Base-by-base conservation (phyloP, 441 rosid genomes). In the Oxalis stricta region DNA sequence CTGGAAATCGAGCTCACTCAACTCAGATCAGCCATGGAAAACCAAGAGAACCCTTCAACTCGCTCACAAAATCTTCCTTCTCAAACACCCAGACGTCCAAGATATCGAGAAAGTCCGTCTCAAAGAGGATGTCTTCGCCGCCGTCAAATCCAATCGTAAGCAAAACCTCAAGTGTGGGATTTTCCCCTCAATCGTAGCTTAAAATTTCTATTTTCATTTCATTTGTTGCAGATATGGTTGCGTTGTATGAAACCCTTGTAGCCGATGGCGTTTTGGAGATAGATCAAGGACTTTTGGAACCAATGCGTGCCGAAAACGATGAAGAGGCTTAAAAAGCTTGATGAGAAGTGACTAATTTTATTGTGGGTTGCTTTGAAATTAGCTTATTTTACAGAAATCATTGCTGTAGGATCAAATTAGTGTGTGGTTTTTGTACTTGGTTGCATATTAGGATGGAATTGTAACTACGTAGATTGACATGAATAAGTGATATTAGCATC, bases 61-160 rank as follows among this genome's bases (percentile, higher is more conserved):
- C 13, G 94, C 84, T 0, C 45, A 82, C 79, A 82, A 82, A 66
- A 80, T 70, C 42, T 92, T 84, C 64, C 97, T 77, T 40, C 69
- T 92, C 29, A 76, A 68, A 3, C 92, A 82, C 40, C 77, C 71
- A 6, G 92, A 82, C 47, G 94, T 87, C 0, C 79, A 65, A 39
- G 95, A 86, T 72, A 92, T 87, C 47, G 96, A 87, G 68, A 92
- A 69, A 69, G 86, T 87, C 57, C 83, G 72, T 32, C 88, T 87
- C 71, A 75, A 76, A 66, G 78, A 79, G 33, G 99, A 92, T 64
- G 95, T 87, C 52, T 53, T 92, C 38, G 63, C 77, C n/a, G 56
- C 80, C 53, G 75, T 87, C 61, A 76, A 72, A 58, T 54, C 84
- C 52, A 76, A 84, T 35, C 79, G 99, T 77, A 43, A 66, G 13